Evolutionary conservation across 257 asterid species (phyloP).

Genomic region (Nicotiana paniculata): DNA sequence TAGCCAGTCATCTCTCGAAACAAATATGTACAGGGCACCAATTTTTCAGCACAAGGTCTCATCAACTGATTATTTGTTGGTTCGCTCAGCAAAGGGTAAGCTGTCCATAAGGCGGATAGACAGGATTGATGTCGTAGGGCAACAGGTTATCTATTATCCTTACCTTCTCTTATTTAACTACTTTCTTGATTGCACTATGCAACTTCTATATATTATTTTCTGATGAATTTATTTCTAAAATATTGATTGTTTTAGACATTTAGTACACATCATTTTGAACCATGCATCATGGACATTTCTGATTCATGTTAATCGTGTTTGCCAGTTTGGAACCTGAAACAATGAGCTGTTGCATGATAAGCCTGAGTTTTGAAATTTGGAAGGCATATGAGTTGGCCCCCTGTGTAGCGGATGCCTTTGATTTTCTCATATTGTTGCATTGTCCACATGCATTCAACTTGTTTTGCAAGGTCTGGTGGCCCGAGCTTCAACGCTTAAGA

Average conservation of each 20-base stretch:
- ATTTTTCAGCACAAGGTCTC: slow-evolving; percentile 84
- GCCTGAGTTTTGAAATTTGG: background rate
- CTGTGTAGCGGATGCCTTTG: background rate
- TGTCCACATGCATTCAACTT: background rate
- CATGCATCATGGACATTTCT: background rate
- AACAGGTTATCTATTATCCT: slow-evolving; percentile 52
- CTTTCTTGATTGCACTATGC: background rate
- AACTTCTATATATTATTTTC: background rate
- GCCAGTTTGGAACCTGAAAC: background rate
- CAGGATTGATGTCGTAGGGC: slow-evolving; percentile 96
- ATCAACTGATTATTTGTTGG: slow-evolving; percentile 83
- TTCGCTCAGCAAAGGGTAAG: slow-evolving; percentile 97
- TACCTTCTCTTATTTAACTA: background rate
- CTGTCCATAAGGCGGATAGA: slow-evolving; percentile 97
- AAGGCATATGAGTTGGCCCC: background rate
- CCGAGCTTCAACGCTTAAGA: background rate
- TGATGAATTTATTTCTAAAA: background rate
- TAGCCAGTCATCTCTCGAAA: slow-evolving; percentile 85
- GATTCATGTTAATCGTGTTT: background rate
- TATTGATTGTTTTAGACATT: background rate
- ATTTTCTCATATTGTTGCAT: background rate
- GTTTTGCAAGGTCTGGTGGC: background rate
- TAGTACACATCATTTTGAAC: background rate
- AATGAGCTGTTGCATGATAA: slow-evolving; percentile 1
- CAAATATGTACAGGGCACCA: slow-evolving; percentile 97